These are phyloP conservation scores for Choiromyces venosus DNA, from an alignment of 495 filamentous ascomycete genomes.

Conservation along the genomic window DNA sequence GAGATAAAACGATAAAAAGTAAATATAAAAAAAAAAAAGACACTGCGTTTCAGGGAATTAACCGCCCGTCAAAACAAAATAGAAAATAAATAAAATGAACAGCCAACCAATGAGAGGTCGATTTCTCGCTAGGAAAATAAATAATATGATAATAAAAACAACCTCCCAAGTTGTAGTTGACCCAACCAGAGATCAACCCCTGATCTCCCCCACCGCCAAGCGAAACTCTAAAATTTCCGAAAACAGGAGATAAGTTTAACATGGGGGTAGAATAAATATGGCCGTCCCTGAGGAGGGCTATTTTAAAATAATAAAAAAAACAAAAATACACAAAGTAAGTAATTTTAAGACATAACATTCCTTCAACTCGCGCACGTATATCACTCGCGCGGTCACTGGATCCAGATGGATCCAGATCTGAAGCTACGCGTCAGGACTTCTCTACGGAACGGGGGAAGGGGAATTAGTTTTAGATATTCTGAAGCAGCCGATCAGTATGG, in stretches of 20 bases:
- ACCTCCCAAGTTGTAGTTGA: too few species aligned
- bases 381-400: neutral
- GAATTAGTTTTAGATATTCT: neutral
- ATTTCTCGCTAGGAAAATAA: neutral
- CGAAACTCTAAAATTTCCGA: slow-evolving; percentile 1
- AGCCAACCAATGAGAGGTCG: neutral
- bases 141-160: too few species aligned
- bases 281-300: neutral
- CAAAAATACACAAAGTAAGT: neutral
- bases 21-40: neutral
- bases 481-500: neutral
- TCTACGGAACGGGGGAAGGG: neutral
- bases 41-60: neutral
- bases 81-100: neutral
- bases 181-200: neutral
- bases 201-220: neutral
- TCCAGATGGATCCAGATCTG: too few species aligned
- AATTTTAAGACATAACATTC: neutral
- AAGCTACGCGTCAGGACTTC: neutral
- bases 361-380: too few species aligned
- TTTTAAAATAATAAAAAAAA: neutral
- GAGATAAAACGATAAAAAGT: neutral
- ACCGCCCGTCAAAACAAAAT: neutral
- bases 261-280: neutral
- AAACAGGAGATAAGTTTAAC: neutral